Evolutionary conservation across 768 basidiomycete genomes (phyloP).

Genomic region (Agaricus subrufescens): DNA sequence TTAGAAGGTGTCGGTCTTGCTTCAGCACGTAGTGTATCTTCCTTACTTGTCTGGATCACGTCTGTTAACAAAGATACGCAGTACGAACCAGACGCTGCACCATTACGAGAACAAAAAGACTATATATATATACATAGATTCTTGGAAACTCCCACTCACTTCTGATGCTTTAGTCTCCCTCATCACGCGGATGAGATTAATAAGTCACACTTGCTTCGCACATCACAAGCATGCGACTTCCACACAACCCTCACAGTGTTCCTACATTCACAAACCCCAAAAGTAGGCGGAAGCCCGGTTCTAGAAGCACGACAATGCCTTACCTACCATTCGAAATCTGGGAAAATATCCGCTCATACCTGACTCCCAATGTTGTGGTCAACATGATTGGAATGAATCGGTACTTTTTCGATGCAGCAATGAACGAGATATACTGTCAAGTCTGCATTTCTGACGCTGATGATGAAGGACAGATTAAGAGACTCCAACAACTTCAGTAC

Average conservation of each 20-base stretch:
- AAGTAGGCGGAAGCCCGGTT: no score
- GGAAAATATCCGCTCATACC: constrained; percentile 20
- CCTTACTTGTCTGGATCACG: not conserved
- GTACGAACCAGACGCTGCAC: not conserved
- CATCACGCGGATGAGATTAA: no score
- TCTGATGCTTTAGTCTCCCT: no score
- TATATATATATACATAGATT: no score
- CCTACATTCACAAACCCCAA: no score
- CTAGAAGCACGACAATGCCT: not conserved
- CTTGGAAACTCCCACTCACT: no score
- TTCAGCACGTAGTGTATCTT: no score
- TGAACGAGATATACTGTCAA: constrained; percentile 8
- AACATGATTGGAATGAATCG: constrained; percentile 10
- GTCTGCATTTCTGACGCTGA: not conserved
- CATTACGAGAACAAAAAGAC: not conserved
- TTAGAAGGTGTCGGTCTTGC: constrained; percentile 17
- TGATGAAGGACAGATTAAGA: not conserved
- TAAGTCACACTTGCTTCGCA: no score
- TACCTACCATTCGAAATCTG: constrained; percentile 22
- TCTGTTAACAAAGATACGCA: not conserved
- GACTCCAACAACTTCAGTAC: not conserved
- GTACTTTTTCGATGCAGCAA: constrained; percentile 9
- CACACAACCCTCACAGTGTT: no score
- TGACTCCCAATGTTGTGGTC: constrained; percentile 11
- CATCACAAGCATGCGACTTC: no score